Evolutionary conservation across 495 filamentous ascomycete species (phyloP).

Genomic region (Tuber aestivum): DNA sequence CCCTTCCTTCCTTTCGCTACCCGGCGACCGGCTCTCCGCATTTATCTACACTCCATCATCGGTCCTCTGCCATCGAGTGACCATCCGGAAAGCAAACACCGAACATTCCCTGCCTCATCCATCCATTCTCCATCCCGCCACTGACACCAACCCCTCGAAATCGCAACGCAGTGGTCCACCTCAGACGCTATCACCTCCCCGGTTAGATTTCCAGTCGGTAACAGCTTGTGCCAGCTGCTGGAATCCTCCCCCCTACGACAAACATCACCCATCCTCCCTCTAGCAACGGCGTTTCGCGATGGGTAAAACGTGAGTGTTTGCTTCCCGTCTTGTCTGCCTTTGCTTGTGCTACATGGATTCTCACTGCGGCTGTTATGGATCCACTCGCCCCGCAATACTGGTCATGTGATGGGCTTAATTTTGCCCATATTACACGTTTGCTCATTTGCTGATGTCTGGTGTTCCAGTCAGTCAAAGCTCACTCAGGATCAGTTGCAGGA

Average conservation of each 20-base stretch:
- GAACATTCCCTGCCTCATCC: neutral
- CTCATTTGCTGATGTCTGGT: neutral
- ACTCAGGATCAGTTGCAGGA: constrained; percentile 90
- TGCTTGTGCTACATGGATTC: constrained; percentile 17
- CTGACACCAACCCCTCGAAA: neutral
- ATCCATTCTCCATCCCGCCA: neutral
- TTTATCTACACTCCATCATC: neutral
- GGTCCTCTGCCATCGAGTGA: neutral
- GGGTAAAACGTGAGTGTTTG: constrained; percentile 49
- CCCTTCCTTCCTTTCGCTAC: constrained; percentile 9
- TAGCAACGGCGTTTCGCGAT: constrained; percentile 37
- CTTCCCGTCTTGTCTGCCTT: constrained; percentile 12
- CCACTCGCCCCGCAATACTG: neutral
- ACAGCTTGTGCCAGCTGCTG: neutral
- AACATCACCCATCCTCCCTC: neutral
- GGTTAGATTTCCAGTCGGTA: neutral
- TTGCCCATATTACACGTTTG: constrained; percentile 6
- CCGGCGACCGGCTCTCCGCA: constrained; percentile 13
- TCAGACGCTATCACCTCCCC: neutral
- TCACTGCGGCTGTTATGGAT: neutral
- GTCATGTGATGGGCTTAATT: constrained; percentile 5
- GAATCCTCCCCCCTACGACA: neutral
- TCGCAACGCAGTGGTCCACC: neutral
- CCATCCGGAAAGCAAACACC: neutral
- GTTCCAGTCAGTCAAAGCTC: constrained; percentile 78